Percentiles rank a stretch among this genome's conserved stretches.
These are phyloP conservation scores for Fusarium sp. DNA, from an alignment of 2,329 filamentous ascomycete species.

Conservation along the genomic window DNA sequence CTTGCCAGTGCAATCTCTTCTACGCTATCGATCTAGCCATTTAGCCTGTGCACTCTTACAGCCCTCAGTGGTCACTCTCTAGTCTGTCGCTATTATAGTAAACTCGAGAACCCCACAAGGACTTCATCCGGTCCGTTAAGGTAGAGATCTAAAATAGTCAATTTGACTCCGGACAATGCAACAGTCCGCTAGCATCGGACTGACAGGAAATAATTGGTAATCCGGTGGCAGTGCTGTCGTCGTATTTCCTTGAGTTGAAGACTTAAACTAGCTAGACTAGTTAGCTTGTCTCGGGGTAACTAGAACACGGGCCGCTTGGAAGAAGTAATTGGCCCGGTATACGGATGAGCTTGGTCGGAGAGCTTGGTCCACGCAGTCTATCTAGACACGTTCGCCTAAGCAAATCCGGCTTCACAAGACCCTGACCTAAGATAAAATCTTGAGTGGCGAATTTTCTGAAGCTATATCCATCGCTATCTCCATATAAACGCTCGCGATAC, in stretches of 20 bases:
- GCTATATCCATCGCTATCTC: background rate
- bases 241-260: background rate
- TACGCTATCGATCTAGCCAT: background rate
- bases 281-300: background rate
- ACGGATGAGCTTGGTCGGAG: background rate
- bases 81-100: background rate
- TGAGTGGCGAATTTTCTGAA: fast-evolving
- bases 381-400: no score
- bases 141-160: background rate
- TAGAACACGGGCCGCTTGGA: background rate
- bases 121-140: background rate
- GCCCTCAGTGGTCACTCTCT: background rate
- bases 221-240: background rate
- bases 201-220: background rate
- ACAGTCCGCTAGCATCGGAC: background rate
- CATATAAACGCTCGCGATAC: background rate
- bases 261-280: background rate
- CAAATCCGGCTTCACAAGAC: no score
- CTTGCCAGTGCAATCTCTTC: background rate
- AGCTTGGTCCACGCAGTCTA: no score
- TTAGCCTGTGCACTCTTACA: no score
- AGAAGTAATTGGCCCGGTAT: background rate
- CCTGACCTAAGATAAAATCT: fast-evolving
- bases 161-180: background rate
- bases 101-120: background rate